Base-by-base conservation (phyloP, 2,329 filamentous ascomycete genomes). In the Orbilia quercus region DNA sequence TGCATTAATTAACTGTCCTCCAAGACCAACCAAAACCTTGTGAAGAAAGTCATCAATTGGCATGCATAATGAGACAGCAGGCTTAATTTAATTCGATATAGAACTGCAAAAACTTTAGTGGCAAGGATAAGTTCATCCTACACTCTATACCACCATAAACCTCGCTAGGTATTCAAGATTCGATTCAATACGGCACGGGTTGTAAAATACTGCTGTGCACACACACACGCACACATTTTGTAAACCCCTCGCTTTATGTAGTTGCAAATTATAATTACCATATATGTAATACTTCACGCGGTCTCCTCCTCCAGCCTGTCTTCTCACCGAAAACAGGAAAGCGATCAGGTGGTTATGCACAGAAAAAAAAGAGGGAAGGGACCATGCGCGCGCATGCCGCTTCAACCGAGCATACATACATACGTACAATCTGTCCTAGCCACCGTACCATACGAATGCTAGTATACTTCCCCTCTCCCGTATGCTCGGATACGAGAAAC, bases 381-480 rank as follows among this genome's bases (percentile, higher is more conserved):
- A 53, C 53, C 42, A 65, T 64, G 67, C 67, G 67, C 66, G 66
- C 67, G 67, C 67, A 72, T 64, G 67, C 67, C 67, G 67, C 67
- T 40, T 64, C 59, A 71, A 71, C 66, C 66, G 66, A n/a, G n/a
- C n/a, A n/a, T n/a, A n/a, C n/a, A n/a, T n/a, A n/a, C n/a, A n/a
- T n/a, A n/a, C n/a, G n/a, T n/a, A n/a, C n/a, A n/a, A n/a, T n/a
- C n/a, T n/a, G n/a, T n/a, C n/a, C n/a, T n/a, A n/a, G n/a, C n/a
- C n/a, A n/a, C n/a, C n/a, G n/a, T n/a, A n/a, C n/a, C n/a, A n/a
- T n/a, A n/a, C n/a, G n/a, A n/a, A n/a, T n/a, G n/a, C n/a, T n/a
- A n/a, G n/a, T n/a, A n/a, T 22, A 5, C 20, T 45, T 45, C 6
- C 6, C 34, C 20, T 7, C 34, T 54, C 16, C 23, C n/a, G n/a